Base-by-base conservation (phyloP, 192 early-diverging fungal species). In the Linnemannia zychae region DNA sequence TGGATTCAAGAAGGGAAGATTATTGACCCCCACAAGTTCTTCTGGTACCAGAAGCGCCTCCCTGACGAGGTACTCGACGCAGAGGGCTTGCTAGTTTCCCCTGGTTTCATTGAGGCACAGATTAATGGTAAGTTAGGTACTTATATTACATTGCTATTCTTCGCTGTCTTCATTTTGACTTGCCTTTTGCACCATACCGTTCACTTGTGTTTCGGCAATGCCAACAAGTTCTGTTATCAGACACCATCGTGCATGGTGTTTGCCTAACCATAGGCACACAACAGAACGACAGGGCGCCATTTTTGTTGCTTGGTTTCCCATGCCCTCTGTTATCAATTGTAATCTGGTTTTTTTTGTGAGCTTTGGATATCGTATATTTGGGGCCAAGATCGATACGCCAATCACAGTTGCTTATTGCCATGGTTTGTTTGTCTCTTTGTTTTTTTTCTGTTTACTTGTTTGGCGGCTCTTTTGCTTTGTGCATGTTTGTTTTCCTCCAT, bases 21-120 rank as follows among this genome's bases (percentile, higher is more conserved):
- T 74, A 93, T 95, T 48, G 90, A 97, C 86, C 93, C 93, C 0
- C 91, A 91, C 67, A 87, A 88, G 66, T 84, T 94, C 53, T 97
- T 97, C 80, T 97, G 92, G 88, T 88, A 89, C 48, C 90, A 89
- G 49, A 89, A 91, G 71, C 90, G 93, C 31, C 89, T 88, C 28
- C 90, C 96, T 0, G 94, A 94, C 70, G 77, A 88, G n/a, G 88
- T 92, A 22, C 92, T 97, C 68, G 94, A 97, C 87, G 94, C 94
- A 65, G 82, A 92, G 53, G 93, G 94, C 53, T 65, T 91, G 49
- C 86, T 97, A 22, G 89, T 97, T 36, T 90, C 89, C 1, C 94
- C 96, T n/a, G 96, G 96, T 4, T 97, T 92, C 69, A 92, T 97
- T 40, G 95, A 97, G 79, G 83, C 93, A 31, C 95, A 97, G 82